Conservation (phyloP, 352 stramenopile genomes). For the Pythium coloratum region DNA sequence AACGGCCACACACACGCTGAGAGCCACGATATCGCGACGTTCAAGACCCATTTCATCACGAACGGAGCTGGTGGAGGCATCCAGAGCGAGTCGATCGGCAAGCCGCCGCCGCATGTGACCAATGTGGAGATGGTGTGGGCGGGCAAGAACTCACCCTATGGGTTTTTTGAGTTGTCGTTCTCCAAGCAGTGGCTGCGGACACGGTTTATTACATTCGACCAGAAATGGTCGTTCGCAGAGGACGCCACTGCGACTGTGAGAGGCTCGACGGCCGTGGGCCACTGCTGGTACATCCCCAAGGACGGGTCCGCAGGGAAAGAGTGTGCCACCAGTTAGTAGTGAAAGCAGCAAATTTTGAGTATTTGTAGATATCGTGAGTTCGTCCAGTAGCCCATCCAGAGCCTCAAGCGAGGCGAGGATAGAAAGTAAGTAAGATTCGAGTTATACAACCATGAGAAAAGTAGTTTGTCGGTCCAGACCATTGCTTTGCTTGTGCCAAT, state of each 20-base stretch:
- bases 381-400: neutral
- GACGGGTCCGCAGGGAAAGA: slow-evolving; percentile 33
- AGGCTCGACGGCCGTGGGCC: slow-evolving; percentile 27
- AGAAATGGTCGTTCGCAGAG: slow-evolving; percentile 36
- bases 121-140: slow-evolving; percentile 30
- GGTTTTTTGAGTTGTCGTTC: slow-evolving; percentile 44
- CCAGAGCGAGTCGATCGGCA: slow-evolving; percentile 31
- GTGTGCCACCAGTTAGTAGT: slow-evolving; percentile 16
- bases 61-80: slow-evolving; percentile 22
- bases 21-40: slow-evolving; percentile 56
- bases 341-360: neutral
- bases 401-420: neutral
- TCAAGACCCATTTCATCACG: slow-evolving; percentile 40
- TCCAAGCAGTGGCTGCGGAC: slow-evolving; percentile 41
- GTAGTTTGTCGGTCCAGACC: too few relatives aligned
- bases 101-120: slow-evolving; percentile 23
- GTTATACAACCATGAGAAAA: too few relatives aligned
- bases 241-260: slow-evolving; percentile 21
- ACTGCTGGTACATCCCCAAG: slow-evolving; percentile 54
- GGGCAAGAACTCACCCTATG: slow-evolving; percentile 31
- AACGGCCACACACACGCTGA: slow-evolving; percentile 78
- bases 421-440: neutral
- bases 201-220: slow-evolving; percentile 43
- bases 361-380: neutral
- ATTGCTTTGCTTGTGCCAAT: too few relatives aligned